A percentile compares a stretch with the other conserved stretches of the same genome.
Evolutionary conservation across 2,329 filamentous ascomycete species (phyloP).

Genomic region (Colletotrichum tabaci): DNA sequence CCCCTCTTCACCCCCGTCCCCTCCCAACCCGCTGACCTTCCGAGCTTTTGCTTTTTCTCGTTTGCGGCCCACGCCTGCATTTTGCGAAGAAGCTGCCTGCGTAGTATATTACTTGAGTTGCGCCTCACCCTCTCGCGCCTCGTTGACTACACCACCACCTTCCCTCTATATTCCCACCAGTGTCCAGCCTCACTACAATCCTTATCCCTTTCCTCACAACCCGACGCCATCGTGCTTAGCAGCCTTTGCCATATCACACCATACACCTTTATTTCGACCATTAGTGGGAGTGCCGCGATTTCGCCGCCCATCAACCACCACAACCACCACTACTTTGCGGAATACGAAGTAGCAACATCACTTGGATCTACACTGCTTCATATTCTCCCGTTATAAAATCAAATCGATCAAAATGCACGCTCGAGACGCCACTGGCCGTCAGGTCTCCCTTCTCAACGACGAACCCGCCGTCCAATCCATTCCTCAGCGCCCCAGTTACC

Average conservation of each 20-base stretch:
- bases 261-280: not conserved
- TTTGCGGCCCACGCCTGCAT: not conserved
- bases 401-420: conserved; percentile 62
- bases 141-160: not conserved
- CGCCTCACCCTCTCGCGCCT: conserved; percentile 27
- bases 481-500: conserved; percentile 50
- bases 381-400: not conserved
- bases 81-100: conserved; percentile 2
- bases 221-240: not conserved
- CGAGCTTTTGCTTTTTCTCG: conserved; percentile 29
- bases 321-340: not conserved
- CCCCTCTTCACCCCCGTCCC: conserved; percentile 27
- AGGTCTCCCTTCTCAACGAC: conserved; percentile 74
- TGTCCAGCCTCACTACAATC: conserved; percentile 1
- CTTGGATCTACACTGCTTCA: not conserved
- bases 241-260: not conserved
- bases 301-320: not conserved
- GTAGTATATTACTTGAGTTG: conserved; percentile 39
- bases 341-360: not conserved
- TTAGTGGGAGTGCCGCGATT: not conserved
- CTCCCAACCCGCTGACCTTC: conserved; percentile 37
- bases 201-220: not conserved
- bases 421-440: conserved; percentile 69
- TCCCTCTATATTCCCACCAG: not conserved
- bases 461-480: conserved; percentile 50